Evolutionary conservation across 179 eudicot genomes (phyloP), one percentile per base, ranked within the genome.

Genomic region (Beta corolliflora): DNA sequence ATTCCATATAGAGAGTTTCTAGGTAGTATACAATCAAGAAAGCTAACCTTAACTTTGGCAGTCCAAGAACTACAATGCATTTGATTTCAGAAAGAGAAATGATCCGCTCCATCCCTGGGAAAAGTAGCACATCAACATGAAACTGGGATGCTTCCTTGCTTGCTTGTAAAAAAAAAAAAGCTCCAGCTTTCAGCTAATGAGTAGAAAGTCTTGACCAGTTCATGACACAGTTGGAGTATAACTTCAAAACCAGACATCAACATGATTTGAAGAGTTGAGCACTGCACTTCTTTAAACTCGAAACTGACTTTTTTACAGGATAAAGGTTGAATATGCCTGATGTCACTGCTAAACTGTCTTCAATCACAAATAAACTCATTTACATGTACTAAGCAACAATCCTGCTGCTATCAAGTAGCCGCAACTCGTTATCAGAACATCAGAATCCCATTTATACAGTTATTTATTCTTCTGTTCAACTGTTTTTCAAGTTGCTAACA

Each of bases 131-230:
- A 13, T 53, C 45, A 25, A 52, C 11, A 72, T 19, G 15, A 56
- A 31, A 56, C 77, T 56, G 50, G 10, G 65, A 55, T 74, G 25
- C 45, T 73, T 74, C 15, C 45, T 73, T 73, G 71, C 71, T 67
- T 8, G 44, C 48, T 31, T 73, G 46, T 36, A n/a, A n/a, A 25
- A 25, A 54, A 54, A 21, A 41, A 5, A 54, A 54, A 73, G n/a
- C 63, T 73, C 18, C 46, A 73, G 44, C 61, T 73, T 73, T 73
- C 56, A 71, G 56, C 56, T 71, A 48, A 18, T 3, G 3, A 46
- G 11, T 50, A 11, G 31, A 71, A 48, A 19, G 0, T 44, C 5
- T 45, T 9, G 13, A 44, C 13, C 54, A 69, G 14, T 19, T 48
- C 75, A 63, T 71, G 55, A 71, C 56, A 19, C 4, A 4, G 56